Percentiles rank a stretch among this genome's conserved stretches.
These are phyloP conservation scores for Elsinoe fawcettii DNA, from an alignment of 2,329 filamentous ascomycete genomes.

Conservation along the genomic window DNA sequence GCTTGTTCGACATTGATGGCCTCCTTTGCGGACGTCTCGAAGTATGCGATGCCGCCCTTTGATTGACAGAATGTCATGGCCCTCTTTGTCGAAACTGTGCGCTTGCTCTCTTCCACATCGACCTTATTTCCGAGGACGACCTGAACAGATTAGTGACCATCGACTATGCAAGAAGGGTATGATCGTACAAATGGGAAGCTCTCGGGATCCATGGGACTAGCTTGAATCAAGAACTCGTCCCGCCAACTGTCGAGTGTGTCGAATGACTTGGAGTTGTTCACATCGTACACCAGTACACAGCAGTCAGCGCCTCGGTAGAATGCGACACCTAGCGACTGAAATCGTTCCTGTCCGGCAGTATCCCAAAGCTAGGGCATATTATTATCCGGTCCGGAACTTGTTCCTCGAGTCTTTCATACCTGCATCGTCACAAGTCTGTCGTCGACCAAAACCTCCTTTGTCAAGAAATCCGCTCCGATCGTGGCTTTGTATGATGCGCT, in stretches of 20 bases:
- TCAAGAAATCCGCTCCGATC: conserved; percentile 96
- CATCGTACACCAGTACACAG: conserved; percentile 95
- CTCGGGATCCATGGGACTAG: conserved; percentile 89
- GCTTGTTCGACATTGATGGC: conserved; percentile 94
- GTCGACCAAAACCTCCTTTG: conserved; percentile 94
- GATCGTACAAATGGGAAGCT: conserved; percentile 87
- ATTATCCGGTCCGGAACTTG: conserved; percentile 20
- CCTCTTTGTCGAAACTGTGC: conserved; percentile 87
- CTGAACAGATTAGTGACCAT: conserved; percentile 39
- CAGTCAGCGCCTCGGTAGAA: conserved; percentile 98
- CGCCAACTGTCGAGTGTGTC: conserved; percentile 97
- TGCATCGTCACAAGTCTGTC: conserved; percentile 98
- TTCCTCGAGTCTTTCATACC: conserved; percentile 42
- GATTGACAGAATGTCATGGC: conserved; percentile 97
- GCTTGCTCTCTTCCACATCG: conserved; percentile 94
- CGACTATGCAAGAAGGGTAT: background rate
- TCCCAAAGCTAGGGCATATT: conserved; percentile 71
- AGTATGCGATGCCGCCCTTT: conserved; percentile 95
- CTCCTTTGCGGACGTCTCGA: conserved; percentile 98
- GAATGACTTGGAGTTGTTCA: conserved; percentile 99
- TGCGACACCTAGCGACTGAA: conserved; percentile 92
- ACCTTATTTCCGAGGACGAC: conserved; percentile 98
- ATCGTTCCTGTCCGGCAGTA: conserved; percentile 92
- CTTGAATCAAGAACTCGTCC: conserved; percentile 96
- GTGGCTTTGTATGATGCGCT: conserved; percentile 99